Evolutionary conservation across 1,284 basidiomycete species (phyloP).

Genomic region (Coniferiporia sulphurascens): DNA sequence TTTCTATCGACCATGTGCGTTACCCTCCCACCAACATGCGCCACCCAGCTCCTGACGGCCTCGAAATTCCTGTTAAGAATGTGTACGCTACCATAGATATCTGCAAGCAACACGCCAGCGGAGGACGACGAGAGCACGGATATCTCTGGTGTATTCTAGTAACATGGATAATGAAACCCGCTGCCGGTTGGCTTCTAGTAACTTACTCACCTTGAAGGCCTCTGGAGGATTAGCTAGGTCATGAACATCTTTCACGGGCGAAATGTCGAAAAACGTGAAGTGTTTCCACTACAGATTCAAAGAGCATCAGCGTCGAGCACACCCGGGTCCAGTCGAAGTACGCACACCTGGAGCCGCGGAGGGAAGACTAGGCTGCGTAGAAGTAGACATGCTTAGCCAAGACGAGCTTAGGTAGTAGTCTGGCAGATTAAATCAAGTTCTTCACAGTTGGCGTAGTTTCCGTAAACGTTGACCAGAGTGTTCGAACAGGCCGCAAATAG

Average conservation of each 20-base stretch:
- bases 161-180: conserved; percentile 3
- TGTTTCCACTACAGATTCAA: conserved; percentile 61
- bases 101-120: conserved; percentile 66
- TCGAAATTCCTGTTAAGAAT: conserved; percentile 74
- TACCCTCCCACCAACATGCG: conserved; percentile 71
- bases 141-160: conserved; percentile 64
- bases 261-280: conserved; percentile 77
- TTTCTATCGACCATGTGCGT: conserved; percentile 80
- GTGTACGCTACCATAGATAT: conserved; percentile 78
- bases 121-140: conserved; percentile 61
- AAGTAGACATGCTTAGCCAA: neutral
- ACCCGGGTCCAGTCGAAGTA: neutral
- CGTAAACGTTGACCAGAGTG: no score
- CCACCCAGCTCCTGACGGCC: conserved; percentile 67
- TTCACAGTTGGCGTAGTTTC: neutral
- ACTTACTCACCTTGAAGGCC: conserved; percentile 59
- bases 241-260: conserved; percentile 74
- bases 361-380: neutral
- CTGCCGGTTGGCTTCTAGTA: neutral
- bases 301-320: neutral
- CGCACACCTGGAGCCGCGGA: conserved; percentile 7
- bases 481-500: no score
- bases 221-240: conserved; percentile 72
- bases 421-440: neutral
- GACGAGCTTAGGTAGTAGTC: neutral